Conservation (phyloP, 1,139 yeast species). For the Arxiozyma telluris region DNA sequence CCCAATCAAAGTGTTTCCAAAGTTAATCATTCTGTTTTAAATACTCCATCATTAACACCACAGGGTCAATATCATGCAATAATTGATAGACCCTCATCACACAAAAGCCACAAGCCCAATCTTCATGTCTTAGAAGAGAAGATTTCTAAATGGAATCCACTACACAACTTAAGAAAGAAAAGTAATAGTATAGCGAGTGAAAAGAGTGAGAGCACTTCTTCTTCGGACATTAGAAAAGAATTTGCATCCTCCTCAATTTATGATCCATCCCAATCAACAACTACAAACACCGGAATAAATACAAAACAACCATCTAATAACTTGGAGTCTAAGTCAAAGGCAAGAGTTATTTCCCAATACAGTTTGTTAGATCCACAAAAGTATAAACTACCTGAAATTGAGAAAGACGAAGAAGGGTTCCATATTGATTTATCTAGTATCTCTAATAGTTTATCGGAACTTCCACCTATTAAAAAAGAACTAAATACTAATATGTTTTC, state of each 20-base stretch:
- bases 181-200: constrained; percentile 11
- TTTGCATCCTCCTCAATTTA: constrained; percentile 5
- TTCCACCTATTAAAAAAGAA: neutral
- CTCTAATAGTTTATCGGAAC: constrained; percentile 5
- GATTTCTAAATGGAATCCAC: constrained; percentile 24
- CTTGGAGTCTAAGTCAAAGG: neutral
- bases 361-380: constrained; percentile 13
- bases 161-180: constrained; percentile 21
- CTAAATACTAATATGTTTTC: neutral
- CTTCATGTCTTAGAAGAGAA: constrained; percentile 21
- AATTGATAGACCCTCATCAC: constrained; percentile 16
- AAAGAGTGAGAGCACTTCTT: neutral
- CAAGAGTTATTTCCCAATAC: constrained; percentile 11
- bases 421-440: constrained; percentile 20
- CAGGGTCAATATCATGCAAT: constrained; percentile 20
- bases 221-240: constrained; percentile 1
- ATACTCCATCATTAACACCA: constrained; percentile 3
- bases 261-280: constrained; percentile 4
- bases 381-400: constrained; percentile 23
- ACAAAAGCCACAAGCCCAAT: constrained; percentile 13
- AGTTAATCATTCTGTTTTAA: constrained; percentile 3
- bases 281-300: neutral
- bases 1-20: constrained; percentile 5
- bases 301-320: neutral
- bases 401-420: constrained; percentile 20